A percentile compares a stretch with the other conserved stretches of the same genome.
Evolutionary conservation across 176 grass and related monocot species (phyloP).

Genomic region (Saccharum officinarum): DNA sequence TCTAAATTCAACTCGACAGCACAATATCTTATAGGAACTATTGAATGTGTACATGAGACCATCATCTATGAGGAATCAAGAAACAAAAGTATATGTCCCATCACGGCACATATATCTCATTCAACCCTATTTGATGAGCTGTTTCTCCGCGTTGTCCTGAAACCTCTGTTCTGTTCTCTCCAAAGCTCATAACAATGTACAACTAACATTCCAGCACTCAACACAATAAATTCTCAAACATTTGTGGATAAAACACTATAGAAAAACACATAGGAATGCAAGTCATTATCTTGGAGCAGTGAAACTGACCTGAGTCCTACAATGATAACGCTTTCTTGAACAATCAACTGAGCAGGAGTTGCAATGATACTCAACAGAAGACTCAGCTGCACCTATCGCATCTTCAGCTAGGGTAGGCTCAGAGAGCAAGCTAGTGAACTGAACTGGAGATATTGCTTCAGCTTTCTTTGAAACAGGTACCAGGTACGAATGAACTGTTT

Average conservation of each 20-base stretch:
- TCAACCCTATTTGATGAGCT: too few relatives aligned
- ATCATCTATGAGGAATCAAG: neutral
- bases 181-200: neutral
- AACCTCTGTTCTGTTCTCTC: neutral
- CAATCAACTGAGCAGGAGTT: constrained; percentile 92
- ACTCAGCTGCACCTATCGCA: constrained; percentile 32
- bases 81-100: neutral
- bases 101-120: neutral
- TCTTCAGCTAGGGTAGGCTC: constrained; percentile 50
- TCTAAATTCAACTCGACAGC: neutral
- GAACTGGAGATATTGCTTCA: constrained; percentile 37
- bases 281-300: neutral
- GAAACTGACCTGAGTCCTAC: constrained; percentile 67
- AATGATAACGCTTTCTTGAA: constrained; percentile 76
- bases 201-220: neutral
- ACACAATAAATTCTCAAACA: neutral
- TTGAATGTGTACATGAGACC: neutral
- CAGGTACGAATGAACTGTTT: constrained; percentile 51
- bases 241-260: neutral
- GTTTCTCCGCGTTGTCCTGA: neutral
- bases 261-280: neutral
- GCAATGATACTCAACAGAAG: constrained; percentile 89
- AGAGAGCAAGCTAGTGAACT: constrained; percentile 33
- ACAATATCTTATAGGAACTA: neutral
- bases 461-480: constrained; percentile 44